phyloP scores from a whole-genome alignment of 352 stramenopile species.

The Phytophthora macrochlamydospora region DNA sequence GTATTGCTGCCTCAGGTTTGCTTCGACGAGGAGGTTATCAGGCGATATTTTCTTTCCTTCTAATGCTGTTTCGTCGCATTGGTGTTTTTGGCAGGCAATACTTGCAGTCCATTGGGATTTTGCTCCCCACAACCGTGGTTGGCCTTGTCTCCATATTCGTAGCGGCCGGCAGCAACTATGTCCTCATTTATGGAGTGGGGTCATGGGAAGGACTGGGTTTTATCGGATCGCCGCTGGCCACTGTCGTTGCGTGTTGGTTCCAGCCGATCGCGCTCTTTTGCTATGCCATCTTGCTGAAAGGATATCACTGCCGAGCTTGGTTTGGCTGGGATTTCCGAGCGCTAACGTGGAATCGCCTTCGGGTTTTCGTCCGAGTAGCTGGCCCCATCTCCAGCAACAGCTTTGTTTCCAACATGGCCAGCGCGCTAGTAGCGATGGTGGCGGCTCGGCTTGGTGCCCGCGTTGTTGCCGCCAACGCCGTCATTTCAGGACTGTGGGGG shows the following conservation, averaged over 20 bases:
- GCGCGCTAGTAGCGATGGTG: conserved; percentile 67
- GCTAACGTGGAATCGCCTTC: conserved; percentile 49
- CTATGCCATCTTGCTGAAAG: conserved; percentile 68
- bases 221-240: conserved; percentile 78
- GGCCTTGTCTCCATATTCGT: conserved; percentile 66
- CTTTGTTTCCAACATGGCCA: conserved; percentile 76
- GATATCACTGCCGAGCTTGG: conserved; percentile 63
- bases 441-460: conserved; percentile 63
- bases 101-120: conserved; percentile 68
- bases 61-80: background rate
- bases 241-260: conserved; percentile 79
- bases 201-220: conserved; percentile 64
- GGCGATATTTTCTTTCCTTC: too few relatives aligned
- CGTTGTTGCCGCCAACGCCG: conserved; percentile 69
- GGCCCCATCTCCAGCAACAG: conserved; percentile 75
- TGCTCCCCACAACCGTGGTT: conserved; percentile 72
- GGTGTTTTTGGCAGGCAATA: conserved; percentile 48
- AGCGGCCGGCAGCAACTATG: conserved; percentile 61
- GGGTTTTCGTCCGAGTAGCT: conserved; percentile 54
- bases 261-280: conserved; percentile 64
- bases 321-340: conserved; percentile 55
- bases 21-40: background rate
- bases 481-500: conserved; percentile 71
- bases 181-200: conserved; percentile 74
- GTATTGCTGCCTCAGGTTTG: conserved; percentile 67